phyloP scores from a whole-genome alignment of 305 asterid species.

The Fraxinus platypoda region DNA sequence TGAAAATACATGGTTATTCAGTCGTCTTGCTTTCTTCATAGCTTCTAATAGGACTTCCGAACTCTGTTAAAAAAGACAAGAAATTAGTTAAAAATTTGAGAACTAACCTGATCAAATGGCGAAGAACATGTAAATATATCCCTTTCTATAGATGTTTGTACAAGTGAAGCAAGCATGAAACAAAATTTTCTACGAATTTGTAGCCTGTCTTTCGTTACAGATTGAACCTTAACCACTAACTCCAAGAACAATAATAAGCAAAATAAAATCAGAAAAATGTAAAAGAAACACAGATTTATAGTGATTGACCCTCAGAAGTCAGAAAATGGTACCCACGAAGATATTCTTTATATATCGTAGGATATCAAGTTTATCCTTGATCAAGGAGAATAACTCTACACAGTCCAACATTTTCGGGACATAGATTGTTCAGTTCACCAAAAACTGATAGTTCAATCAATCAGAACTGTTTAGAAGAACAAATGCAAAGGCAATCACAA shows the following conservation, averaged over 20 bases:
- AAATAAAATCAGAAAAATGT: not conserved
- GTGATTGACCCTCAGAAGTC: not conserved
- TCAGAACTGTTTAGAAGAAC: not conserved
- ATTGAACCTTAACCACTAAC: no score
- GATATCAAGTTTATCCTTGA: not conserved
- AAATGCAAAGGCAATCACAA: not conserved
- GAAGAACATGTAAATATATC: no score
- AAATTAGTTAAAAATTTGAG: constrained; percentile 2
- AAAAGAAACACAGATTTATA: no score
- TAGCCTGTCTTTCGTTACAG: no score
- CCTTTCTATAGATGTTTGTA: no score
- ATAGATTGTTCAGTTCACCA: not conserved
- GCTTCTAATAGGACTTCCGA: constrained; percentile 71
- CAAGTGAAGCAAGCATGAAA: not conserved
- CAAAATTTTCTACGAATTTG: not conserved
- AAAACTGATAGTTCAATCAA: not conserved
- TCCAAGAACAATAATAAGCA: not conserved
- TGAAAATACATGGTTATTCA: constrained; percentile 83
- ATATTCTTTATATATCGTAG: not conserved
- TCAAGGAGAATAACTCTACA: not conserved
- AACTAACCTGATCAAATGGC: not conserved
- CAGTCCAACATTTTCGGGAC: not conserved
- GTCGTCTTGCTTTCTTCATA: constrained; percentile 91
- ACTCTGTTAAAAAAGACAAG: constrained; percentile 39
- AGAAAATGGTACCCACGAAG: not conserved